phyloP scores from a whole-genome alignment of 306 rosid genomes.

The Begonia masoniana region DNA sequence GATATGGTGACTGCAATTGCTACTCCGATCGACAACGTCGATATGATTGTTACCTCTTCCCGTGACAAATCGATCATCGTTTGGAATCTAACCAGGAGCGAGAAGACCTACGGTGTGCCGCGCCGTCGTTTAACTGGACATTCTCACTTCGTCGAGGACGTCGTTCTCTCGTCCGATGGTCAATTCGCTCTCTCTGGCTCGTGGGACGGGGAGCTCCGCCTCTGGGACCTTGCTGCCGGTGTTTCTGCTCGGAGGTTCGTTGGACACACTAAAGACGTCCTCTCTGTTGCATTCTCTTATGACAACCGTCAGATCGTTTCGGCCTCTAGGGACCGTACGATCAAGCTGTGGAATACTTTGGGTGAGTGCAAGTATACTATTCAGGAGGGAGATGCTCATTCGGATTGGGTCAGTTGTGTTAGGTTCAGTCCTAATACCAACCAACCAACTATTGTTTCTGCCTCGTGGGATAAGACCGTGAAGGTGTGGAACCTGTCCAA shows the following conservation, averaged over 20 bases:
- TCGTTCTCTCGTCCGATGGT: slow-evolving; percentile 91
- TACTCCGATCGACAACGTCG: slow-evolving; percentile 73
- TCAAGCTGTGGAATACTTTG: slow-evolving; percentile 93
- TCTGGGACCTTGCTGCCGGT: slow-evolving; percentile 81
- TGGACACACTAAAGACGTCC: slow-evolving; percentile 91
- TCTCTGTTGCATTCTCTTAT: slow-evolving; percentile 83
- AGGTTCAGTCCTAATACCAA: slow-evolving; percentile 59
- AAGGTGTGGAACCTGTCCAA: slow-evolving; percentile 85
- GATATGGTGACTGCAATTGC: slow-evolving; percentile 91
- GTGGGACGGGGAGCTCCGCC: slow-evolving; percentile 98
- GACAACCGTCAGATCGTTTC: slow-evolving; percentile 99
- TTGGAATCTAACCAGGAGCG: slow-evolving; percentile 87
- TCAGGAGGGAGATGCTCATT: slow-evolving; percentile 58
- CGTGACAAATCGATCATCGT: slow-evolving; percentile 88
- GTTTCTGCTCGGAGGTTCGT: slow-evolving; percentile 84
- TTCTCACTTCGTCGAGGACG: slow-evolving; percentile 84
- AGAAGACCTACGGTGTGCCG: slow-evolving; percentile 80
- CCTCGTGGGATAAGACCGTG: slow-evolving; percentile 56
- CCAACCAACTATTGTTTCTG: slow-evolving; percentile 82
- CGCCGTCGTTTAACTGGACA: slow-evolving; percentile 91
- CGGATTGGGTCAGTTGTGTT: slow-evolving; percentile 90
- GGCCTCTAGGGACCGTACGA: slow-evolving; percentile 91
- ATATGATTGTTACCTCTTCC: slow-evolving; percentile 75
- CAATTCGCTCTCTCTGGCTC: slow-evolving; percentile 98
- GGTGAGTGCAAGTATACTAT: slow-evolving; percentile 97